Evolutionary conservation across 768 basidiomycete genomes (phyloP).

Genomic region (Coprinopsis cinerea): DNA sequence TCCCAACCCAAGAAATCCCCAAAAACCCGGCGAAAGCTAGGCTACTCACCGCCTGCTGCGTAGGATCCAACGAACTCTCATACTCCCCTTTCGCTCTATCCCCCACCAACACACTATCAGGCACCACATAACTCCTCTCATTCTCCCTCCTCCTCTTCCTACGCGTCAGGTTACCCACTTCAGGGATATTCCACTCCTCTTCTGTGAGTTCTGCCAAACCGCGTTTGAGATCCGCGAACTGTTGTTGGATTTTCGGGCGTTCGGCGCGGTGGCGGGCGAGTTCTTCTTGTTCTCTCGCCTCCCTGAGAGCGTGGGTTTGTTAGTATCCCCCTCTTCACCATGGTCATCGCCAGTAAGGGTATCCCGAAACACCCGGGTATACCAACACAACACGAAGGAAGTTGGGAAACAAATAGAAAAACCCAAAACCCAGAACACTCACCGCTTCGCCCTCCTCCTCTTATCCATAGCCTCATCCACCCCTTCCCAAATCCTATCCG

Average conservation of each 20-base stretch:
- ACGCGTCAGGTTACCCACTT: conserved; percentile 92
- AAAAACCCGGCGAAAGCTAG: neutral
- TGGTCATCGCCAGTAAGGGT: neutral
- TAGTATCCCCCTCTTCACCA: neutral
- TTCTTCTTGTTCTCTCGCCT: conserved; percentile 67
- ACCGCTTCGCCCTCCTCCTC: conserved; percentile 74
- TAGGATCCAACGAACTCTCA: conserved; percentile 68
- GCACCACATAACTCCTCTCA: conserved; percentile 83
- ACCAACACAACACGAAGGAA: too few species aligned
- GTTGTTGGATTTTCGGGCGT: conserved; percentile 91
- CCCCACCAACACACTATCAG: conserved; percentile 89
- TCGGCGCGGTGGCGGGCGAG: conserved; percentile 74
- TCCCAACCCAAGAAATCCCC: too few species aligned
- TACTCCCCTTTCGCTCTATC: conserved; percentile 71
- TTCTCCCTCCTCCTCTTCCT: conserved; percentile 78
- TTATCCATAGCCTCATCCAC: conserved; percentile 91
- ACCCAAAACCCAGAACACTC: too few species aligned
- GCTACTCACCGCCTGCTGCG: conserved; percentile 66
- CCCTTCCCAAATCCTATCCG: conserved; percentile 89
- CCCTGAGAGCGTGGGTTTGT: conserved; percentile 42
- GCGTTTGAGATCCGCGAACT: conserved; percentile 93
- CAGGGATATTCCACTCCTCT: conserved; percentile 91
- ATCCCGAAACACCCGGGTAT: neutral
- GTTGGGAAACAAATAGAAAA: conserved; percentile 10
- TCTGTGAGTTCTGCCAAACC: conserved; percentile 83